Conservation (phyloP, 768 basidiomycete genomes). For the Pilatotrama ljubarskyi region DNA sequence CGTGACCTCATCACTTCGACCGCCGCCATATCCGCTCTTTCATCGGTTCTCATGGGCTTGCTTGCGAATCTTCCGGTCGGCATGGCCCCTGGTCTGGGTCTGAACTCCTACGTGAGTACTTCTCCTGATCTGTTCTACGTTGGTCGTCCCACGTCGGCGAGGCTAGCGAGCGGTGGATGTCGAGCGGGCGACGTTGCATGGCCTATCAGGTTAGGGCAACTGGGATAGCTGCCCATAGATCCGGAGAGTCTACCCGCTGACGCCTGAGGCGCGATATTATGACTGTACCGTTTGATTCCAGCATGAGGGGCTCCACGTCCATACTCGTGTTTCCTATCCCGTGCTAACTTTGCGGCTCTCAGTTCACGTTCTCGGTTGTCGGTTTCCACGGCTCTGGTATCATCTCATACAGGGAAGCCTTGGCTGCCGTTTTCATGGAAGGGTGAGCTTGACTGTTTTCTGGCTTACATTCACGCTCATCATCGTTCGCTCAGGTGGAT, state of each 20-base stretch:
- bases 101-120: conserved; percentile 72
- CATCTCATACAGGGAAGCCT: conserved; percentile 76
- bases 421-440: conserved; percentile 86
- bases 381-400: conserved; percentile 77
- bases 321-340: no score
- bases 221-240: no score
- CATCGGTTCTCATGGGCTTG: conserved; percentile 81
- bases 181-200: no score
- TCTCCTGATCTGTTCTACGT: background rate
- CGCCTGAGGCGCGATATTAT: no score
- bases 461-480: background rate
- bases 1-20: conserved; percentile 83
- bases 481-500: conserved; percentile 55
- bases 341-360: conserved; percentile 6
- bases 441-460: conserved; percentile 49
- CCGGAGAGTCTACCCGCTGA: no score
- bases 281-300: no score
- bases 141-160: background rate
- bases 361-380: conserved; percentile 89
- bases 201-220: no score
- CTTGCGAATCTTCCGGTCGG: conserved; percentile 89
- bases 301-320: no score
- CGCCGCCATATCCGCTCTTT: conserved; percentile 71
- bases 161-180: background rate
- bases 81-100: conserved; percentile 82